Conservation (phyloP, 2,329 filamentous ascomycete genomes). For the Cyanodermella asteris region DNA sequence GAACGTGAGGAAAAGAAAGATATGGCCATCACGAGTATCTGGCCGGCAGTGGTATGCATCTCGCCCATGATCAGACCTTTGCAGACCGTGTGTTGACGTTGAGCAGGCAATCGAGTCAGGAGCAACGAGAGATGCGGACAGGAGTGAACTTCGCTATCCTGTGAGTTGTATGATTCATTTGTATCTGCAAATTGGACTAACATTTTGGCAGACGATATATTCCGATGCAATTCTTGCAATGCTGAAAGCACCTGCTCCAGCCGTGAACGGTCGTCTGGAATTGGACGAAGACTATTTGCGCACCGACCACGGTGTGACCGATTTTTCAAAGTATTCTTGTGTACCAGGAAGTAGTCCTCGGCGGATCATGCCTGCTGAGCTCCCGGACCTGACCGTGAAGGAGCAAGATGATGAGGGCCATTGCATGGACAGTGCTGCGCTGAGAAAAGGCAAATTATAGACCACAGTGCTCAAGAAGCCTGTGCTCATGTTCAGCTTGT, state of each 20-base stretch:
- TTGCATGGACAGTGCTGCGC: slow-evolving; percentile 41
- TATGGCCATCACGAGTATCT: slow-evolving; percentile 64
- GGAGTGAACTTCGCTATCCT: slow-evolving; percentile 41
- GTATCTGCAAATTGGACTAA: slow-evolving; percentile 1
- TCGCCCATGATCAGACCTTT: not conserved
- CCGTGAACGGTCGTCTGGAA: slow-evolving; percentile 49
- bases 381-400: slow-evolving; percentile 49
- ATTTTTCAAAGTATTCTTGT: slow-evolving; percentile 55
- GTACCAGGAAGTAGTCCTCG: slow-evolving; percentile 40
- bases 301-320: slow-evolving; percentile 36
- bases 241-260: slow-evolving; percentile 33
- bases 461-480: too few species aligned
- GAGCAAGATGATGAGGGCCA: slow-evolving; percentile 66
- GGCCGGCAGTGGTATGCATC: slow-evolving; percentile 50
- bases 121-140: slow-evolving; percentile 36
- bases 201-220: slow-evolving; percentile 38
- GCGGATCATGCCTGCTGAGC: slow-evolving; percentile 51
- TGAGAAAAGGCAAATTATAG: slow-evolving; percentile 6
- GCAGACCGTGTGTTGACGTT: not conserved
- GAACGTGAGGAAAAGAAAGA: slow-evolving; percentile 37
- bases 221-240: slow-evolving; percentile 60
- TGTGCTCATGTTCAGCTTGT: too few species aligned
- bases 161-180: slow-evolving; percentile 11
- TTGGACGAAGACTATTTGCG: slow-evolving; percentile 68
- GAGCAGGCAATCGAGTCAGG: slow-evolving; percentile 48